Percentiles rank a stretch among this genome's conserved stretches.
phyloP scores from a whole-genome alignment of 805 yeast species.

The Helenozyma rhizophorensis region DNA sequence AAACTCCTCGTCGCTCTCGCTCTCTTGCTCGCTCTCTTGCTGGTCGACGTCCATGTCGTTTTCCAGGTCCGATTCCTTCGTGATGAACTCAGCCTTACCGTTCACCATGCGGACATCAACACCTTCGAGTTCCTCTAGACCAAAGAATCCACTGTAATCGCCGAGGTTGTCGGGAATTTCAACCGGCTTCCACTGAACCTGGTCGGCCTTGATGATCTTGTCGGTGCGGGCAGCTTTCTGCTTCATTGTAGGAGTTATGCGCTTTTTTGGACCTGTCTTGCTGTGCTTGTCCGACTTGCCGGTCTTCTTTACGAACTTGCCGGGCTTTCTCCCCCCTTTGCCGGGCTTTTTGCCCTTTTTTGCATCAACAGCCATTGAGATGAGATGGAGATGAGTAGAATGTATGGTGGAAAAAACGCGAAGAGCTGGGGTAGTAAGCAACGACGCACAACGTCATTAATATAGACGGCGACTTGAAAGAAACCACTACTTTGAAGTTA shows the following conservation, averaged over 20 bases:
- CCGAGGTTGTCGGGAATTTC: slow-evolving; percentile 78
- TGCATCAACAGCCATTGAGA: not conserved
- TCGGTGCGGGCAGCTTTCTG: slow-evolving; percentile 28
- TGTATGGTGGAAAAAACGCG: too few relatives aligned
- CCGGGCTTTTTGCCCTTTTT: not conserved
- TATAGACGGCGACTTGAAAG: too few relatives aligned
- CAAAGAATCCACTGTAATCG: slow-evolving; percentile 88
- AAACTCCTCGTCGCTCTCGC: slow-evolving; percentile 23
- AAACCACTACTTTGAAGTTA: too few relatives aligned
- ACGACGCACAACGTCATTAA: too few relatives aligned
- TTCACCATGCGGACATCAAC: slow-evolving; percentile 74
- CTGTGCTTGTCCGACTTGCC: not conserved
- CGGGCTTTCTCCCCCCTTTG: too few relatives aligned
- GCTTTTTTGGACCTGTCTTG: too few relatives aligned
- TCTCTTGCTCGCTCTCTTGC: slow-evolving; percentile 15
- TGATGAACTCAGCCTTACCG: slow-evolving; percentile 58
- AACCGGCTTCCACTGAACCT: slow-evolving; percentile 74
- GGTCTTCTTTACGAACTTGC: slow-evolving; percentile 1
- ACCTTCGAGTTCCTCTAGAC: slow-evolving; percentile 91
- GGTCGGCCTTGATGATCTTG: slow-evolving; percentile 45
- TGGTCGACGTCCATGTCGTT: slow-evolving; percentile 1
- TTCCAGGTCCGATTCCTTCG: slow-evolving; percentile 25
- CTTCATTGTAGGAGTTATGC: slow-evolving; percentile 22
- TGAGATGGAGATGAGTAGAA: not conserved
- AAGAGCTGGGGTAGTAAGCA: too few relatives aligned